Evolutionary conservation across 805 yeast genomes (phyloP).

Genomic region (Starmera caribaea): DNA sequence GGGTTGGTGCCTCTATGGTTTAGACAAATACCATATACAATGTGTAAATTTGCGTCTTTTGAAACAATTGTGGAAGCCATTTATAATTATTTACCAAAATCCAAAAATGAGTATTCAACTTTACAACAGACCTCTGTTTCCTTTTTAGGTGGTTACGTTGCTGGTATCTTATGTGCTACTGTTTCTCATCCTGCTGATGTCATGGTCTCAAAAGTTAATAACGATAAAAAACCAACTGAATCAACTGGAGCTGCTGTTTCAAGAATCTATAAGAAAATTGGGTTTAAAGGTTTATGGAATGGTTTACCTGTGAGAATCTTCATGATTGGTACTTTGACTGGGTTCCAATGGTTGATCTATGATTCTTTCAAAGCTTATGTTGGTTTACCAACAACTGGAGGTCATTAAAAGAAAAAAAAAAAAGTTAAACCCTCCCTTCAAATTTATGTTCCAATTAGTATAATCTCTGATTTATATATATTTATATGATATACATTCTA

Average conservation of each 20-base stretch:
- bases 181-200: constrained; percentile 99
- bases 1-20: constrained; percentile 92
- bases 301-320: constrained; percentile 90
- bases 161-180: constrained; percentile 93
- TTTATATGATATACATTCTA: background rate
- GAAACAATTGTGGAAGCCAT: constrained; percentile 83
- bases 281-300: constrained; percentile 89
- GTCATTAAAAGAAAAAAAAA: constrained; percentile 11
- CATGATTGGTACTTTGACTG: constrained; percentile 96
- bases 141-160: constrained; percentile 91
- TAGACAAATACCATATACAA: constrained; percentile 97
- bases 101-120: constrained; percentile 60
- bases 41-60: constrained; percentile 93
- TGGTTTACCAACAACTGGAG: constrained; percentile 93
- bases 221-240: constrained; percentile 59
- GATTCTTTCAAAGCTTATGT: constrained; percentile 92
- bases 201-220: constrained; percentile 88
- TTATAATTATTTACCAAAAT: constrained; percentile 62
- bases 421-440: too few species aligned
- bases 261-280: constrained; percentile 75
- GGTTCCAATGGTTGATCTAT: constrained; percentile 93
- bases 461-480: background rate
- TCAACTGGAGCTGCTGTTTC: constrained; percentile 53
- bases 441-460: background rate
- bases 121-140: constrained; percentile 89